Percentiles rank a stretch among this genome's conserved stretches.
Evolutionary conservation across 139 green algal genomes (phyloP).

Genomic region (Coccomyxa sp.): DNA sequence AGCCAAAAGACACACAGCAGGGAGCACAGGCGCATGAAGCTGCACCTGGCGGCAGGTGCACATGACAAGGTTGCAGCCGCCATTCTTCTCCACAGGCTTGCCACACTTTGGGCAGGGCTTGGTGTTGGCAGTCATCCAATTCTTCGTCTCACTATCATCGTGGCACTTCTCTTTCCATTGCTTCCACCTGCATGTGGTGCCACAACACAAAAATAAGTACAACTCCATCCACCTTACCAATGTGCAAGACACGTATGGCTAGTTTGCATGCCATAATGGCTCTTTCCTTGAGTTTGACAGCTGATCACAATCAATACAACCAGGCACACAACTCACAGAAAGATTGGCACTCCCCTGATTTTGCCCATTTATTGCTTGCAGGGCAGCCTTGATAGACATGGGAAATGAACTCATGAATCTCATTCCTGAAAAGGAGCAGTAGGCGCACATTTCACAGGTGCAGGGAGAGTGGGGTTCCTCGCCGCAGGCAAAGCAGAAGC

Average conservation of each 20-base stretch:
- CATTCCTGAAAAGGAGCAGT: not conserved
- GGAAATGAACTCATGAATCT: not conserved
- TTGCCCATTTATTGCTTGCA: not conserved
- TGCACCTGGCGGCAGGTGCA: conserved; percentile 83
- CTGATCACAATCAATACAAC: not conserved
- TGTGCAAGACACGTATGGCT: too few relatives aligned
- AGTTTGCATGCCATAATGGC: too few relatives aligned
- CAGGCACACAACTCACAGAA: too few relatives aligned
- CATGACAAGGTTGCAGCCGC: conserved; percentile 88
- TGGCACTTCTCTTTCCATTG: conserved; percentile 77
- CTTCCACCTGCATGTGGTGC: conserved; percentile 29
- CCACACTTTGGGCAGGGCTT: conserved; percentile 88
- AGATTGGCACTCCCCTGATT: too few relatives aligned
- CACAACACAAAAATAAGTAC: too few relatives aligned
- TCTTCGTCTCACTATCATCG: conserved; percentile 84
- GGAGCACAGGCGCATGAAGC: not conserved
- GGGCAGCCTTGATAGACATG: not conserved
- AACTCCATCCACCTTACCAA: not conserved
- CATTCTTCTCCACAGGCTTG: conserved; percentile 91
- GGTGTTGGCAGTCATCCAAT: conserved; percentile 76
- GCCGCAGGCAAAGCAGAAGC: conserved; percentile 87
- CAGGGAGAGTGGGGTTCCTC: conserved; percentile 75
- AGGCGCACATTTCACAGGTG: conserved; percentile 76
- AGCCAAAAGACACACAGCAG: not conserved
- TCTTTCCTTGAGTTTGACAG: not conserved